Evolutionary conservation across 1,284 basidiomycete species (phyloP).

Genomic region (Stereum hirsutum): DNA sequence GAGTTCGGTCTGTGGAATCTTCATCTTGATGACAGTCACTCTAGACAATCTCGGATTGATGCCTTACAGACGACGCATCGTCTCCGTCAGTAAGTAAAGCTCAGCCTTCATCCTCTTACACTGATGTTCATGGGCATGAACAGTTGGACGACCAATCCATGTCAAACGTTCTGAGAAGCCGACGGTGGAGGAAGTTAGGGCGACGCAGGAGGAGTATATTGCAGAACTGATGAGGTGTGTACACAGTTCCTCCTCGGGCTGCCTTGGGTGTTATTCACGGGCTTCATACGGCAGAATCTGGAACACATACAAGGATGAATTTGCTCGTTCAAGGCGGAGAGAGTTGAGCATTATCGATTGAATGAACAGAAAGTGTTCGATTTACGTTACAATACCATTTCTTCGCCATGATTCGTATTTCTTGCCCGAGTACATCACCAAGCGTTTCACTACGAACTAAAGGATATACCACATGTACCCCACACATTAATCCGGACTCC

Average conservation of each 20-base stretch:
- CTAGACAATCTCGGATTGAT: conserved; percentile 83
- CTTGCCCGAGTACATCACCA: too few species aligned
- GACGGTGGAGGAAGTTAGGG: conserved; percentile 69
- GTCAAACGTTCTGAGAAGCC: conserved; percentile 77
- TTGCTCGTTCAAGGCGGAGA: conserved; percentile 64
- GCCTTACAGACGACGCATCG: conserved; percentile 92
- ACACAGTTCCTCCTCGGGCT: background rate
- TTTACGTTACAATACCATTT: too few species aligned
- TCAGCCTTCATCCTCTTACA: background rate
- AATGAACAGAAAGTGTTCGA: too few species aligned
- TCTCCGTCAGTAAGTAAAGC: conserved; percentile 76
- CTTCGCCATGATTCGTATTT: too few species aligned
- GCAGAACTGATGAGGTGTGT: conserved; percentile 79
- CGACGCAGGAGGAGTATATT: conserved; percentile 83
- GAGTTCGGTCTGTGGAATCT: background rate
- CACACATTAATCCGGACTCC: too few species aligned
- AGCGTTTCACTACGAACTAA: too few species aligned
- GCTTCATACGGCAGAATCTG: conserved; percentile 60
- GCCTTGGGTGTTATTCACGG: background rate
- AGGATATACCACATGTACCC: too few species aligned
- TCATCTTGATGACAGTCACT: background rate
- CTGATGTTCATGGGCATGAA: background rate
- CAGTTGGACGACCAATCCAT: conserved; percentile 85
- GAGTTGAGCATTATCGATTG: conserved; percentile 71
- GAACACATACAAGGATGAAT: conserved; percentile 88